Conservation (phyloP, 768 basidiomycete species). For the Lepiota subincarnata region DNA sequence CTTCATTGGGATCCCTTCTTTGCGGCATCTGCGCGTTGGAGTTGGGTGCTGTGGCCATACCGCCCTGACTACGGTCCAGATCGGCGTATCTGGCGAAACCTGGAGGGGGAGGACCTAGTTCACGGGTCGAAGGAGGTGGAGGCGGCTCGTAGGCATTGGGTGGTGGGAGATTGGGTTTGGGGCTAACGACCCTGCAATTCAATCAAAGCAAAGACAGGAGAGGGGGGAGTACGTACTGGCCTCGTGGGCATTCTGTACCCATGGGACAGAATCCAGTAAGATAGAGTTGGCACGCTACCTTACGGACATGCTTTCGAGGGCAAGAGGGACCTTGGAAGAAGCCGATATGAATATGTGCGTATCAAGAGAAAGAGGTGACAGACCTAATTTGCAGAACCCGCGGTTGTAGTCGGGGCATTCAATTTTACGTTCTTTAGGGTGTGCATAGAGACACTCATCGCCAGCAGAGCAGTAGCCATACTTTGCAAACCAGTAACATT, state of each 20-base stretch:
- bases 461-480: slow-evolving; percentile 97
- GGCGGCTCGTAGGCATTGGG: slow-evolving; percentile 76
- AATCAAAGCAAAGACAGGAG: slow-evolving; percentile 7
- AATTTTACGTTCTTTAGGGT: slow-evolving; percentile 85
- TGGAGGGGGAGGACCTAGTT: slow-evolving; percentile 87
- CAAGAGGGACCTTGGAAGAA: slow-evolving; percentile 67
- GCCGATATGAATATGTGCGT: slow-evolving; percentile 14
- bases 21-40: slow-evolving; percentile 29
- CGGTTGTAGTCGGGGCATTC: slow-evolving; percentile 96
- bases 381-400: slow-evolving; percentile 93
- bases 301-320: slow-evolving; percentile 88
- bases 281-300: slow-evolving; percentile 88
- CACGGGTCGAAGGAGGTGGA: slow-evolving; percentile 67
- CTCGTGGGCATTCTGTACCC: slow-evolving; percentile 81
- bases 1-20: slow-evolving; percentile 77
- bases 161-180: slow-evolving; percentile 69
- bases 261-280: slow-evolving; percentile 90
- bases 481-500: slow-evolving; percentile 99
- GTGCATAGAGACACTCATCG: slow-evolving; percentile 95
- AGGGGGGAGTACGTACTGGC: slow-evolving; percentile 65
- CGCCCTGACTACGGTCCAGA: slow-evolving; percentile 54
- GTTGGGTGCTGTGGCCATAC: slow-evolving; percentile 23
- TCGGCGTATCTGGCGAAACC: slow-evolving; percentile 85
- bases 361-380: slow-evolving; percentile 21
- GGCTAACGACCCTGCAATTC: slow-evolving; percentile 41